Evolutionary conservation across 345 rosid genomes (phyloP).

Genomic region (Aquilaria sinensis): DNA sequence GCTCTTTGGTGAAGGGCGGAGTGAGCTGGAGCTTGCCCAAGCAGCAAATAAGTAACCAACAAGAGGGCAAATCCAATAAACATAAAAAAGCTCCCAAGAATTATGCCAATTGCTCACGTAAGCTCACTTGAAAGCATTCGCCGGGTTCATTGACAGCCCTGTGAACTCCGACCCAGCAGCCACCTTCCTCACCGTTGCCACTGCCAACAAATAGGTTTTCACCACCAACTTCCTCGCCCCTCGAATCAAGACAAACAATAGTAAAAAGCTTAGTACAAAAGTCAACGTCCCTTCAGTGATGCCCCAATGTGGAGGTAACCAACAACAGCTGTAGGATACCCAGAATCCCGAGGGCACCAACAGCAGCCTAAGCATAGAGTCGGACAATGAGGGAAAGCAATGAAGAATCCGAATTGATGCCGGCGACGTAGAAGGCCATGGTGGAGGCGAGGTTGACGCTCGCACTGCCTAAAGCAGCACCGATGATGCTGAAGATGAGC

Average conservation of each 20-base stretch:
- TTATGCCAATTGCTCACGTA: constrained; percentile 48
- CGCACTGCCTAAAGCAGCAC: constrained; percentile 35
- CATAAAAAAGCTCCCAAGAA: constrained; percentile 60
- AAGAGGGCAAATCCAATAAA: constrained; percentile 65
- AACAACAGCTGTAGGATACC: constrained; percentile 37
- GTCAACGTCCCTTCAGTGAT: constrained; percentile 53
- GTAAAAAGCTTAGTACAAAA: constrained; percentile 31
- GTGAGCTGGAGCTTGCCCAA: constrained; percentile 26
- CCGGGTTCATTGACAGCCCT: constrained; percentile 72
- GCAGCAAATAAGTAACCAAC: constrained; percentile 45
- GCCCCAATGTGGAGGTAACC: constrained; percentile 44
- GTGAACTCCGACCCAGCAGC: constrained; percentile 42
- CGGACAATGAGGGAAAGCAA: constrained; percentile 28
- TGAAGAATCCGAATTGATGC: constrained; percentile 21
- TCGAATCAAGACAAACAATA: constrained; percentile 32
- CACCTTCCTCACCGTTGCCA: constrained; percentile 36
- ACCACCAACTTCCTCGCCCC: constrained; percentile 43
- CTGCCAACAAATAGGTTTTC: constrained; percentile 47
- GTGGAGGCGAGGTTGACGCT: constrained; percentile 45
- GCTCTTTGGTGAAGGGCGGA: constrained; percentile 15
- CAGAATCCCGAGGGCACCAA: constrained; percentile 20
- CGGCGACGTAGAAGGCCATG: constrained; percentile 29
- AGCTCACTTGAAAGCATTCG: constrained; percentile 77
- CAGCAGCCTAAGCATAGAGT: constrained; percentile 30
- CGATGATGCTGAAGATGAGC: constrained; percentile 8